Base-by-base conservation (phyloP, 73 alveolate species). In the Tetrahymena thermophila region DNA sequence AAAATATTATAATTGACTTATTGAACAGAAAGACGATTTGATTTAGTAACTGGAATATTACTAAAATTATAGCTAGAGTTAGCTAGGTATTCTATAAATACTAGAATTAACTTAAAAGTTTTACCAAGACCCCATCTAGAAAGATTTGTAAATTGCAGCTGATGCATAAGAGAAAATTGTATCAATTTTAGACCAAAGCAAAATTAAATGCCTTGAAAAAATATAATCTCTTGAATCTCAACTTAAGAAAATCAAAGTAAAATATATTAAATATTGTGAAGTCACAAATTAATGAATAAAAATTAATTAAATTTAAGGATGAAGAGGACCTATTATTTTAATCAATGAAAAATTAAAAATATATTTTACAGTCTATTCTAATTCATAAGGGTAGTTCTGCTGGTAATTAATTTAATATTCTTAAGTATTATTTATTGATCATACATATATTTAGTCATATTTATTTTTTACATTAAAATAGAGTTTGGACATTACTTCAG, bases 401-500 rank as follows among this genome's bases (percentile, higher is more conserved):
- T 43, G 89, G 89, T 71, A 71, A 56, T 56, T 56, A 9, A 3
- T 23, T 15, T 56, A 56, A n/a, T n/a, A n/a, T n/a, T n/a, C n/a
- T n/a, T n/a, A n/a, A n/a, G n/a, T n/a, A n/a, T n/a, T n/a, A n/a
- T n/a, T n/a, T n/a, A n/a, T n/a, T n/a, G n/a, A n/a, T n/a, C n/a
- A n/a, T n/a, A n/a, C n/a, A n/a, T n/a, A n/a, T n/a, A n/a, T n/a
- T n/a, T n/a, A n/a, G n/a, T n/a, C n/a, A n/a, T n/a, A n/a, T n/a
- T n/a, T n/a, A n/a, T n/a, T n/a, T n/a, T n/a, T n/a, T n/a, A n/a
- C 6, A 71, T 71, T 9, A 31, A 31, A 71, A 19, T 71, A 71
- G 99, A 98, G 43, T 56, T 97, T 35, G 99, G 99, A 0, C 99
- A 99, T 97, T 99, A 99, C 97, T 99, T 98, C 95, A 97, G 99